Evolutionary conservation across 1,139 yeast genomes (phyloP), one percentile per base, ranked within the genome.

Genomic region (Candida pseudoviswanathii): DNA sequence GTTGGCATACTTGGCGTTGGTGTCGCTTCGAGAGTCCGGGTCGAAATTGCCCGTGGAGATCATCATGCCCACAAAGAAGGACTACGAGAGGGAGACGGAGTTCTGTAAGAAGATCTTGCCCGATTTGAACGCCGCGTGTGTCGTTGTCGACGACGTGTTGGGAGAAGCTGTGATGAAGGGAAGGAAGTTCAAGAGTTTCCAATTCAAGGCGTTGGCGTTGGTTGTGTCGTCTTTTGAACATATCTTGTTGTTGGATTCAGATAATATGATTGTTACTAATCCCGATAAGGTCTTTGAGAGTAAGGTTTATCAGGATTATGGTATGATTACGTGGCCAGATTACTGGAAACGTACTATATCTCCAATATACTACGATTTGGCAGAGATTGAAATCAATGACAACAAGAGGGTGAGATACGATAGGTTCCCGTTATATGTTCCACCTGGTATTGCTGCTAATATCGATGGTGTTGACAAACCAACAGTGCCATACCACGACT

Each of bases 241-340:
- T 51, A 71, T 75, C 3, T 59, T 76, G 30, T 60, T 76, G 41
- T 57, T 76, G 40, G 81, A 76, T 56, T 70, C 79, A 5, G 81
- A 76, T 51, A 76, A 75, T 52, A 59, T 74, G 2, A 54, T 71
- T 3, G 58, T 75, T 10, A 54, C 64, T 25, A 67, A 71, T 34
- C 80, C 80, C 0, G 77, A 71, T 41, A 50, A 54, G 3, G 52
- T 86, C 2, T 82, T 88, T 58, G 71, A 72, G 6, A 72, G 80
- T 47, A 79, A 78, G 36, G 80, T 89, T 5, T 88, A 77, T 65
- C 65, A 65, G 38, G 60, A 74, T 22, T 66, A 74, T 45, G 92
- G 94, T 1, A 74, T 86, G 68, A 78, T 88, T 3, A 70, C 86
- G 29, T 88, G 95, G 92, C 94, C 95, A 3, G 96, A 89, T 65